Percentiles rank a stretch among this genome's conserved stretches.
Evolutionary conservation across 2,329 filamentous ascomycete genomes (phyloP).

Genomic region (Fusarium begoniae): DNA sequence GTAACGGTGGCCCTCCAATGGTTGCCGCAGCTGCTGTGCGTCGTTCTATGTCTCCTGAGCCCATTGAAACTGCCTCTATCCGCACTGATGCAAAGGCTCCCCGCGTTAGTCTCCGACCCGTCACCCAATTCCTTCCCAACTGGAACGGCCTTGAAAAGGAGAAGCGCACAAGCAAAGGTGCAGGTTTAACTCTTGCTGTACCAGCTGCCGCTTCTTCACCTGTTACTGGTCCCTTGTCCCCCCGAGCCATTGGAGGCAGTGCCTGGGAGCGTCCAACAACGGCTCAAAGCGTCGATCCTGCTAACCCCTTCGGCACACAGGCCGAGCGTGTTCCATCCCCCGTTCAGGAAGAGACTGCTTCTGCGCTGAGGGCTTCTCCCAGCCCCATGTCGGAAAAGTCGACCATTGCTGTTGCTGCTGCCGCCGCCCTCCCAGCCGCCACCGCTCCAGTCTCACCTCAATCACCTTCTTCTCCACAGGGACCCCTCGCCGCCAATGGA

Average conservation of each 20-base stretch:
- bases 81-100: slow-evolving; percentile 68
- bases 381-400: slow-evolving; percentile 48
- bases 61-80: slow-evolving; percentile 20
- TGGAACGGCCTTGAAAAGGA: slow-evolving; percentile 60
- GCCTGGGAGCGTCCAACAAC: slow-evolving; percentile 60
- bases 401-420: slow-evolving; percentile 21
- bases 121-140: slow-evolving; percentile 83
- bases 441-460: slow-evolving; percentile 25
- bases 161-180: slow-evolving; percentile 60
- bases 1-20: slow-evolving; percentile 39
- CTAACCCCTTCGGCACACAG: slow-evolving; percentile 77
- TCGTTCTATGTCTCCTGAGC: slow-evolving; percentile 24
- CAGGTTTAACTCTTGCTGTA: slow-evolving; percentile 51
- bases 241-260: slow-evolving; percentile 47
- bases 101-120: slow-evolving; percentile 84
- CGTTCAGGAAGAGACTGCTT: slow-evolving; percentile 47
- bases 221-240: slow-evolving; percentile 30
- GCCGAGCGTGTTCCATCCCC: slow-evolving; percentile 61
- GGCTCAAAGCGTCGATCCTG: slow-evolving; percentile 59
- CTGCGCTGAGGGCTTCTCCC: slow-evolving; percentile 39
- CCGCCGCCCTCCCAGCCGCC: slow-evolving; percentile 45
- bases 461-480: slow-evolving; percentile 40
- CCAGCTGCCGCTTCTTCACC: slow-evolving; percentile 40
- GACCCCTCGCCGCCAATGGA: slow-evolving; percentile 51
- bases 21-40: slow-evolving; percentile 10